These are phyloP conservation scores for Eucalyptus leucophloia DNA, from an alignment of 345 rosid genomes.

Conservation along the genomic window DNA sequence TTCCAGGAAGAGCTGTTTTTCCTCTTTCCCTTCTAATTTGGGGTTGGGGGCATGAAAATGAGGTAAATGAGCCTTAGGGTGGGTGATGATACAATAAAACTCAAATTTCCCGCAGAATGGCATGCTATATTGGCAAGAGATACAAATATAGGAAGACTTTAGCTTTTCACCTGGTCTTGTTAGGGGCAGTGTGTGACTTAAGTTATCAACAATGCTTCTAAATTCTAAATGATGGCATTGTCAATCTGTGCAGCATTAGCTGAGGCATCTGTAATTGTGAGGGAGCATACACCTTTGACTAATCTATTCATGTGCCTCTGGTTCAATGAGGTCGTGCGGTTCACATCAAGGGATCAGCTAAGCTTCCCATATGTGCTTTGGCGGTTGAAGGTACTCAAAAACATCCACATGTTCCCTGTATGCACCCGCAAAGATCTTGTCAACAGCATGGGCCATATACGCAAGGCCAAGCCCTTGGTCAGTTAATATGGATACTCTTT, in stretches of 20 bases:
- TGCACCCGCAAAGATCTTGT: conserved; percentile 92
- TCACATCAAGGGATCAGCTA: conserved; percentile 87
- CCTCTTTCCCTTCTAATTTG: not conserved
- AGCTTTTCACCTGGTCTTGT: not conserved
- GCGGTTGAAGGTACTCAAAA: conserved; percentile 61
- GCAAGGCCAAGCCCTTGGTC: conserved; percentile 74
- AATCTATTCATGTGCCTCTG: conserved; percentile 92
- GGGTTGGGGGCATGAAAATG: not conserved
- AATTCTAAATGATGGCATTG: not conserved
- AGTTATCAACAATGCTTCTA: not conserved
- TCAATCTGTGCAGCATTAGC: conserved; percentile 48
- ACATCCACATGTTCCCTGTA: conserved; percentile 78
- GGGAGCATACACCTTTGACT: conserved; percentile 67
- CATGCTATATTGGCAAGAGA: not conserved
- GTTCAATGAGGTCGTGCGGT: conserved; percentile 93
- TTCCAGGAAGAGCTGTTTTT: not conserved
- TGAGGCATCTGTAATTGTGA: conserved; percentile 87
- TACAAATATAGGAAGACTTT: not conserved
- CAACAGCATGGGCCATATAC: conserved; percentile 77
- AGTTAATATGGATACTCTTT: not conserved
- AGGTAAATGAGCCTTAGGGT: not conserved
- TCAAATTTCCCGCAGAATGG: not conserved
- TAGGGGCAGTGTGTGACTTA: not conserved
- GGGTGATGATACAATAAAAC: not conserved
- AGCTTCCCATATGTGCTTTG: conserved; percentile 90